Evolutionary conservation across 768 basidiomycete genomes (phyloP).

Genomic region (Mycena kentingensis): DNA sequence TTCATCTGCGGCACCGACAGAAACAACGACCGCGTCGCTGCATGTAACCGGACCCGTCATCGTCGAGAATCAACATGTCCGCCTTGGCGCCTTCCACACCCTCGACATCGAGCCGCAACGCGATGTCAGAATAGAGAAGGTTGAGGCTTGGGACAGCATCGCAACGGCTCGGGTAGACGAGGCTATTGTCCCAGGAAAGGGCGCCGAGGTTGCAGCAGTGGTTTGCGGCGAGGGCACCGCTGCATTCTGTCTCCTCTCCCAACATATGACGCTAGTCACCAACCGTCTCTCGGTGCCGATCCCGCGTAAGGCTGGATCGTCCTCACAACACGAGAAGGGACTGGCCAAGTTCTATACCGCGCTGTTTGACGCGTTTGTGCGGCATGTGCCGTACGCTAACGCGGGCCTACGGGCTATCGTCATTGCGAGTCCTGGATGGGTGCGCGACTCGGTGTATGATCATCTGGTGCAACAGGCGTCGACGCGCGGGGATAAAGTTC

Average conservation of each 20-base stretch:
- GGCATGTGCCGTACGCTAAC: constrained; percentile 85
- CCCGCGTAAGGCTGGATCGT: constrained; percentile 83
- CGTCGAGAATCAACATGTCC: constrained; percentile 85
- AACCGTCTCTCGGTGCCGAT: constrained; percentile 88
- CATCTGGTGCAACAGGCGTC: constrained; percentile 82
- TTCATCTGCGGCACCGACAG: constrained; percentile 36
- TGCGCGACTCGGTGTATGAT: constrained; percentile 84
- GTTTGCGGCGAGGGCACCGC: constrained; percentile 96
- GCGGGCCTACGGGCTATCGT: constrained; percentile 83
- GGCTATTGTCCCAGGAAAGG: constrained; percentile 87
- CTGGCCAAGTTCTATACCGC: constrained; percentile 80
- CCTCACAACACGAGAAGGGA: constrained; percentile 90
- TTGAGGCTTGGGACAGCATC: constrained; percentile 90
- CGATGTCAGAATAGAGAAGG: constrained; percentile 87
- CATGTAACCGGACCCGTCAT: constrained; percentile 87
- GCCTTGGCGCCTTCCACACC: constrained; percentile 92
- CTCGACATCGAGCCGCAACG: constrained; percentile 91
- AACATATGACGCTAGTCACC: constrained; percentile 94
- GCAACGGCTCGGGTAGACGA: constrained; percentile 82
- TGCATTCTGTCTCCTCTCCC: constrained; percentile 90
- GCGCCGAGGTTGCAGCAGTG: constrained; percentile 94
- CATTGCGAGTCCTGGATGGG: constrained; percentile 96
- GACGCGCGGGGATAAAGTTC: constrained; percentile 75
- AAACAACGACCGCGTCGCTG: constrained; percentile 55
- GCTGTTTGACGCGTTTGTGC: constrained; percentile 81